Evolutionary conservation across 139 green algal species (phyloP).

Genomic region (Coelastrella sp.): DNA sequence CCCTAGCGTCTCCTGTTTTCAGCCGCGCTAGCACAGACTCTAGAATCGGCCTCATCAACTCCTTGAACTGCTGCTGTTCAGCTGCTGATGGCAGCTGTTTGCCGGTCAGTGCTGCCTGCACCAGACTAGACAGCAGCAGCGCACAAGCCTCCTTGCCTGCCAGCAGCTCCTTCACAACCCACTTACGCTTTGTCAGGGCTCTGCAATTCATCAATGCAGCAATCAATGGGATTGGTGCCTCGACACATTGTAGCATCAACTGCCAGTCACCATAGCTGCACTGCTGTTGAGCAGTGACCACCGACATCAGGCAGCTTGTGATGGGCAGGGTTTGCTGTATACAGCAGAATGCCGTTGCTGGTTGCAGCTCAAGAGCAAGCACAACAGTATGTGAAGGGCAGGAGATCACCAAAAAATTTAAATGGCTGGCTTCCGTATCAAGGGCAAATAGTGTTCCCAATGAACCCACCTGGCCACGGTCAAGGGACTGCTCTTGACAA

Average conservation of each 20-base stretch:
- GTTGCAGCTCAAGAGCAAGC: no score
- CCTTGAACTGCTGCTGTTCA: background rate
- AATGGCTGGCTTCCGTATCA: background rate
- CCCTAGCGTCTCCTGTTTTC: background rate
- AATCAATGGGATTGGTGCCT: background rate
- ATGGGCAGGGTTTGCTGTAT: no score
- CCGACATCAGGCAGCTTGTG: no score
- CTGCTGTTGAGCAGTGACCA: background rate
- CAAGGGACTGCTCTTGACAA: background rate
- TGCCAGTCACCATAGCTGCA: background rate
- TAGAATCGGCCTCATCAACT: background rate
- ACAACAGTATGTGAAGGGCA: background rate
- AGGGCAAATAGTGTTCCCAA: background rate
- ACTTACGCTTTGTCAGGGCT: conserved; percentile 5
- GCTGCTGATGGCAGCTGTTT: background rate
- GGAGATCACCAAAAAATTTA: background rate
- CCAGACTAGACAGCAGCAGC: conserved; percentile 17
- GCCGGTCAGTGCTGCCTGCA: conserved; percentile 13
- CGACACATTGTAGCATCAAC: background rate
- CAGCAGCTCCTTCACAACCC: background rate
- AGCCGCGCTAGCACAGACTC: background rate
- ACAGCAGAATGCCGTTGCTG: no score
- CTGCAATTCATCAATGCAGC: conserved; percentile 14
- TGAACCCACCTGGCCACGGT: background rate
- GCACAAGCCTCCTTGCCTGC: conserved; percentile 18